Percentiles rank a stretch among this genome's conserved stretches.
These are phyloP conservation scores for Neovahlkampfia damariscottae DNA, from an alignment of 78 protist species.

Conservation along the genomic window DNA sequence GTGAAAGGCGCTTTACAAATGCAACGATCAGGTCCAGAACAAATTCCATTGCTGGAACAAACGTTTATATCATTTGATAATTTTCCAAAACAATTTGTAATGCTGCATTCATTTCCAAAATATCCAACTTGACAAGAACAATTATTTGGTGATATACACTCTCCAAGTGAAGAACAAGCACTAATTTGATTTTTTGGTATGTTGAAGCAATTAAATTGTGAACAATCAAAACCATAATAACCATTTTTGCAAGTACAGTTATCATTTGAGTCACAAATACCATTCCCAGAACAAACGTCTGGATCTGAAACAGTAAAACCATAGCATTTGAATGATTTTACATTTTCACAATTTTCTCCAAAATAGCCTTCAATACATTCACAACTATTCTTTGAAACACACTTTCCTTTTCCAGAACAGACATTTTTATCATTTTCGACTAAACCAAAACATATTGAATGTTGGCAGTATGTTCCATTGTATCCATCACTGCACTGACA, in stretches of 20 bases:
- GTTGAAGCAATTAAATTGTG: background rate
- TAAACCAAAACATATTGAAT: background rate
- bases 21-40: background rate
- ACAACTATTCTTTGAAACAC: background rate
- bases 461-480: background rate
- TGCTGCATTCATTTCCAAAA: background rate
- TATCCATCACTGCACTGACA: background rate
- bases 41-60: background rate
- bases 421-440: background rate
- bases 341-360: background rate
- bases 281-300: background rate
- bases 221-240: background rate
- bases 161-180: background rate
- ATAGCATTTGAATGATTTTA: no score
- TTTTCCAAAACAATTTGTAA: background rate
- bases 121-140: background rate
- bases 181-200: background rate
- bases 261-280: background rate
- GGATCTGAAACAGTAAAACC: background rate
- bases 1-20: no score
- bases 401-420: background rate
- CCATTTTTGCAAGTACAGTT: background rate
- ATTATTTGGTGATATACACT: background rate
- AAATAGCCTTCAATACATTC: background rate
- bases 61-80: background rate